Evolutionary conservation across 1,284 basidiomycete species (phyloP), one percentile per base, ranked within the genome.

Genomic region (Leccinum subrobustum): DNA sequence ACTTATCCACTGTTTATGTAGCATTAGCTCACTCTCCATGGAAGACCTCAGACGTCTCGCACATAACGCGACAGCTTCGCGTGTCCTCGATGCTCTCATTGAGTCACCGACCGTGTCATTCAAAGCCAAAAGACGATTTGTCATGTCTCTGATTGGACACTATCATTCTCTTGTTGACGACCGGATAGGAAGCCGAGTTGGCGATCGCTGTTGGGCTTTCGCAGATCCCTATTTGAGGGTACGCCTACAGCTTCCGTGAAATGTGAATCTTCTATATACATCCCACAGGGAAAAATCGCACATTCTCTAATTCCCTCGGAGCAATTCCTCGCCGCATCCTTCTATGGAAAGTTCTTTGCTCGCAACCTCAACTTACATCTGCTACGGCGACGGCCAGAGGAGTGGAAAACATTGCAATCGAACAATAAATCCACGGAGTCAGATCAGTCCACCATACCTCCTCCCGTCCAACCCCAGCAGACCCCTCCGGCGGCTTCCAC

Each of bases 181-280:
- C 72, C 85, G 91, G 25, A 86, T 96, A 65, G 95, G 96, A 53
- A 93, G 91, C 67, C 83, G 93, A 56, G 87, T 98, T 1, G 92
- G 86, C 3, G 95, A 96, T 69, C 86, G 89, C 25, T 91, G 90
- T 66, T 98, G 93, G 92, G 85, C 82, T 1, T 86, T 84, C 61
- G 89, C 92, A 14, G 96, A 98, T 76, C 90, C 93, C 1, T 97
- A 91, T 76, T 82, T 96, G 66, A 95, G 91, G 79, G 93, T 93
- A 63, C 25, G 81, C 72, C 50, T 14, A n/a, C 39, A 37, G 37
- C 64, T 55, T 27, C 53, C 29, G 20, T 51, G 27, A 9, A 58
- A 58, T 58, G 29, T 42, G 35, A 42, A 54, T 57, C 60, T 71
- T 50, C 61, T 42, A 47, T 56, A 5, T 47, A 47, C 18, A n/a